Evolutionary conservation across 768 basidiomycete species (phyloP), one percentile per base, ranked within the genome.

Genomic region (Amanita rubescens): DNA sequence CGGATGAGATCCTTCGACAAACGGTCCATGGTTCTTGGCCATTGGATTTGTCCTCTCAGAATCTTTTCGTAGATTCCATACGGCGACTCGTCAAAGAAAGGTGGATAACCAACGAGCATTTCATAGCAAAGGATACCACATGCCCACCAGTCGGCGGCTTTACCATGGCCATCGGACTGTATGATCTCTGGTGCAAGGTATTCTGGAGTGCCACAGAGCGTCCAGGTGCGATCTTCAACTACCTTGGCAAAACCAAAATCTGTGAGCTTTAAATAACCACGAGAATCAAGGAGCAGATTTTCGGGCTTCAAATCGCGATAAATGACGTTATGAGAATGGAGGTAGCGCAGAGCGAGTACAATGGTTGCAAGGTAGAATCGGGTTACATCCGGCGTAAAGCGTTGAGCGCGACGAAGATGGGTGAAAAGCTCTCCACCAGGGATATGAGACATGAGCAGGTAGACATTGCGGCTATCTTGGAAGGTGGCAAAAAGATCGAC

Each of bases 71-170:
- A 98, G 69, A 97, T 97, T 43, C 92, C 94, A 67, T 95, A 90
- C 0, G 94, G 87, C n/a, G 92, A 91, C 67, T 96, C 91, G 65
- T 97, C 94, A 69, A 92, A 97, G 77, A 98, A 99, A 19, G 96
- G 96, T 24, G 95, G 94, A 64, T 95, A 98, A 1, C 96, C 96
- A 30, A 95, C 95, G 41, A 99, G 81, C 94, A 98, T 97, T 68
- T 99, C 96, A 67, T 95, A 99, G 67, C 90, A 92, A 33, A 99
- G 75, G 43, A 98, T 90, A 17, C 96, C 96, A 62, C 94, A 87
- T 8, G 96, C 95, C 96, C 96, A 99, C 94, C 94, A 99, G 66
- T 99, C 95, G 5, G 94, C 94, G 8, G 94, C 94, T 67, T 96
- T 95, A 10, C 94, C 94, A 68, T 99, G 96, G 10, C 96, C 96